These are phyloP conservation scores for Olyra latifolia DNA, from an alignment of 176 grass and related monocot species.

Conservation along the genomic window DNA sequence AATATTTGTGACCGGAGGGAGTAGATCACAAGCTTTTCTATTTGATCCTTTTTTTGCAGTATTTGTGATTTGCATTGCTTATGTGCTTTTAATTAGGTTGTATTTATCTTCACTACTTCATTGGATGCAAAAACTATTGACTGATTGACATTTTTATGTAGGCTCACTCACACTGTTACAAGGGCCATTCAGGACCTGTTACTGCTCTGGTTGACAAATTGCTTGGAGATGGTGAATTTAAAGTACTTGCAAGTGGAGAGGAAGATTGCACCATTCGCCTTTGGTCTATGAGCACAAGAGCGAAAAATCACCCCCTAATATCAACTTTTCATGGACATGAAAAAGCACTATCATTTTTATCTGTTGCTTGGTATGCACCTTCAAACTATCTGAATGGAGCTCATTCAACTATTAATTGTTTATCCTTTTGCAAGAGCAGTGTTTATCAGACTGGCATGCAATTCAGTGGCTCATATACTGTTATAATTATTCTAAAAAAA, in stretches of 20 bases:
- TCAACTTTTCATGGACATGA: slow-evolving; percentile 86
- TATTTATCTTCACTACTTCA: not conserved
- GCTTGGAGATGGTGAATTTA: slow-evolving; percentile 56
- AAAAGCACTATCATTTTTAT: slow-evolving; percentile 67
- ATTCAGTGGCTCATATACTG: not conserved
- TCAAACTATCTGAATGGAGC: slow-evolving; percentile 23
- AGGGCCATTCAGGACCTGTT: slow-evolving; percentile 73
- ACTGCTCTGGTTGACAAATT: slow-evolving; percentile 80
- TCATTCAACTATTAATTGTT: not conserved
- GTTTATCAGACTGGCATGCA: not conserved
- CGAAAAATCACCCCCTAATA: slow-evolving; percentile 57
- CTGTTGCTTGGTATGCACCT: slow-evolving; percentile 67
- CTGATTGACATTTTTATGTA: slow-evolving; percentile 24
- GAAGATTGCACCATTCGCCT: slow-evolving; percentile 87
- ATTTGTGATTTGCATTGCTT: slow-evolving; percentile 11
- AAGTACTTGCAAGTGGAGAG: slow-evolving; percentile 84
- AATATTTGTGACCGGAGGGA: no score
- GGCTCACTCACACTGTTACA: slow-evolving; percentile 72
- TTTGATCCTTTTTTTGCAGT: not conserved
- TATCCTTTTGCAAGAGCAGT: not conserved
- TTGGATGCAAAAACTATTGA: slow-evolving; percentile 5
- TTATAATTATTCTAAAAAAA: no score
- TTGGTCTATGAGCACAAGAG: slow-evolving; percentile 73
- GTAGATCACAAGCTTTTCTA: not conserved
- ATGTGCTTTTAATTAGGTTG: not conserved